Conservation (phyloP, 163 green algal species). For the Picocystis sp. region DNA sequence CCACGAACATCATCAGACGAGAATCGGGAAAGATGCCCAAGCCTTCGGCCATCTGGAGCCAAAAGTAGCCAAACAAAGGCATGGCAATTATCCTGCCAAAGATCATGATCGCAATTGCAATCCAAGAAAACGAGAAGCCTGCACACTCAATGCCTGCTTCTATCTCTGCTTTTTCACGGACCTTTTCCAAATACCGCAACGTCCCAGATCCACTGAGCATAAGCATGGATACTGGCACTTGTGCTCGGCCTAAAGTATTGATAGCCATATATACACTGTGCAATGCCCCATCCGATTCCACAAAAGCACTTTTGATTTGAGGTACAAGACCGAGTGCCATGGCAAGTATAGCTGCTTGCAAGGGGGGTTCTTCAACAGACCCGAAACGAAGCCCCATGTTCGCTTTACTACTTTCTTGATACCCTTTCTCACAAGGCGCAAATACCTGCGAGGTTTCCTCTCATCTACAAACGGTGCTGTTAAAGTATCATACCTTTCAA, state of each 20-base stretch:
- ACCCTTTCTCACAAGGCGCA: too few relatives aligned
- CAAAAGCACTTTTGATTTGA: too few relatives aligned
- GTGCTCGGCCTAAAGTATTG: constrained; percentile 1
- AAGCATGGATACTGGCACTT: constrained; percentile 7
- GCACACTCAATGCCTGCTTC: background rate
- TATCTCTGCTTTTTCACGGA: background rate
- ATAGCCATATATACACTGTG: constrained; percentile 3
- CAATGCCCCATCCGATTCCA: background rate
- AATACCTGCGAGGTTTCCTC: too few relatives aligned
- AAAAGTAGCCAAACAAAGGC: constrained; percentile 1
- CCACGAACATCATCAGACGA: constrained; percentile 3
- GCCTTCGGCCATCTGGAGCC: background rate
- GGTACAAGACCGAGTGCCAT: too few relatives aligned
- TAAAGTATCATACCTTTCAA: too few relatives aligned
- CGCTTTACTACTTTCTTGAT: too few relatives aligned
- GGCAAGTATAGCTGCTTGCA: too few relatives aligned
- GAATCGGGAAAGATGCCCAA: background rate
- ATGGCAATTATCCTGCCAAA: background rate
- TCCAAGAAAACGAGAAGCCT: constrained; percentile 1
- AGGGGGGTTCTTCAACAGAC: too few relatives aligned
- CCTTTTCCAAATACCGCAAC: background rate
- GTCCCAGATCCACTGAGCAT: constrained; percentile 4
- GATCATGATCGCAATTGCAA: background rate
- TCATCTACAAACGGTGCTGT: too few relatives aligned
- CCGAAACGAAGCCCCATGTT: too few relatives aligned